phyloP scores from a whole-genome alignment of 768 basidiomycete species.

The Floccularia luteovirens region DNA sequence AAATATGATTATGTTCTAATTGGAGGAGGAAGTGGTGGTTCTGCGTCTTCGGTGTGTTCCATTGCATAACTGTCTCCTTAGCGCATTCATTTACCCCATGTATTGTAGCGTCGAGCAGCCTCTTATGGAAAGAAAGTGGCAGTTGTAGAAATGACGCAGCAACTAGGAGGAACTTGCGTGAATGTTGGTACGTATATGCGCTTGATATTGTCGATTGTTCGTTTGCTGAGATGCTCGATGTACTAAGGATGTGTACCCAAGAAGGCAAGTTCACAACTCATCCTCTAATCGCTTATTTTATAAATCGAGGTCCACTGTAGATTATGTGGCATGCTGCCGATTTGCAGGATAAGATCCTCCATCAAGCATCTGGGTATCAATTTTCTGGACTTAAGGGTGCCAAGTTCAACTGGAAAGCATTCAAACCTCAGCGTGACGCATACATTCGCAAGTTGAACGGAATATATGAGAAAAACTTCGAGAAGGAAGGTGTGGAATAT shows the following conservation, averaged over 20 bases:
- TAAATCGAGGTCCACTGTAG: conserved; percentile 27
- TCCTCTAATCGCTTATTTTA: background rate
- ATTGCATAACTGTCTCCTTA: no score
- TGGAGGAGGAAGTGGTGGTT: conserved; percentile 92
- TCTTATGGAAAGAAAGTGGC: conserved; percentile 92
- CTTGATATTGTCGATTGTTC: no score
- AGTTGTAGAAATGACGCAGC: conserved; percentile 67
- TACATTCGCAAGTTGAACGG: conserved; percentile 87
- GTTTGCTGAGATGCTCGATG: no score
- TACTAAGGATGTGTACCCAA: conserved; percentile 89
- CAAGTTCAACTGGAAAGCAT: conserved; percentile 81
- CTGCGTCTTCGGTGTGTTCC: conserved; percentile 69
- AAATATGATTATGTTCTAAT: conserved; percentile 84
- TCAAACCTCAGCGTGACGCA: conserved; percentile 93
- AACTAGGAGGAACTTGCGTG: conserved; percentile 93
- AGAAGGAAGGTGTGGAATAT: conserved; percentile 81
- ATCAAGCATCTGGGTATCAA: conserved; percentile 68
- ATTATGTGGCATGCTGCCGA: conserved; percentile 99
- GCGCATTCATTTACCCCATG: no score
- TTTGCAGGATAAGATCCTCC: conserved; percentile 74
- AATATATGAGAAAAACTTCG: conserved; percentile 87
- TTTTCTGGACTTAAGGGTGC: conserved; percentile 52
- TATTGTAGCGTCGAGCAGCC: conserved; percentile 93
- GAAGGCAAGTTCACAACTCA: conserved; percentile 46
- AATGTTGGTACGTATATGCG: conserved; percentile 94